Conservation (phyloP, 2,329 filamentous ascomycete genomes). For the Aspergillus tubingensis region DNA sequence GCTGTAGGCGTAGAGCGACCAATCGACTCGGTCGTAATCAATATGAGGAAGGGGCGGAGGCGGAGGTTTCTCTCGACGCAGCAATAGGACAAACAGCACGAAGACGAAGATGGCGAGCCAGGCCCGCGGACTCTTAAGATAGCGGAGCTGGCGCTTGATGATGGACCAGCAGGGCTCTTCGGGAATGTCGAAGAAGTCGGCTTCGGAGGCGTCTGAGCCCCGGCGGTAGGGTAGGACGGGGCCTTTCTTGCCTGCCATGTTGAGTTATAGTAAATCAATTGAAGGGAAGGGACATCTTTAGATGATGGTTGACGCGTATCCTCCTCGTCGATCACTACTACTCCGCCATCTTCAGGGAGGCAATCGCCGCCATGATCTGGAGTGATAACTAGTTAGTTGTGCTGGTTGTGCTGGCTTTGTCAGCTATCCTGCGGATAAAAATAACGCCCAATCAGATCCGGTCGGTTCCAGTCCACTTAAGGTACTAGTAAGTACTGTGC, state of each 20-base stretch:
- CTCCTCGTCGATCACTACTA: neutral
- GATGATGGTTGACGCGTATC: neutral
- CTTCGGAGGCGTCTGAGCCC: slow-evolving; percentile 34
- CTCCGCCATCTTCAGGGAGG: neutral
- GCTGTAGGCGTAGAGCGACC: slow-evolving; percentile 47
- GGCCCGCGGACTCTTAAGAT: slow-evolving; percentile 24
- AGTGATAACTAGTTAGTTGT: neutral
- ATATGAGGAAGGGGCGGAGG: slow-evolving; percentile 28
- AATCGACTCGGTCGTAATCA: slow-evolving; percentile 39
- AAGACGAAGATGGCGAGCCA: slow-evolving; percentile 30
- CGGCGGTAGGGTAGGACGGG: slow-evolving; percentile 28
- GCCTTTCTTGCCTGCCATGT: slow-evolving; percentile 17
- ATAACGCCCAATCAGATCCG: neutral
- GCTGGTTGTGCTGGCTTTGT: neutral
- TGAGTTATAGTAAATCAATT: neutral
- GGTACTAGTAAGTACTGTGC: neutral
- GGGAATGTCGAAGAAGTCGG: slow-evolving; percentile 41
- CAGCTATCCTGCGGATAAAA: neutral
- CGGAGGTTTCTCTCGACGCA: slow-evolving; percentile 22
- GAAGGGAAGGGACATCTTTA: neutral
- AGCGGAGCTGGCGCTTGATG: slow-evolving; percentile 36
- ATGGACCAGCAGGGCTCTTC: slow-evolving; percentile 33
- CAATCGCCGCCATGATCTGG: neutral
- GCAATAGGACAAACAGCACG: slow-evolving; percentile 30
- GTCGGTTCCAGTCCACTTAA: neutral